Evolutionary conservation across 305 asterid species (phyloP).

Genomic region (Rubia balearica): DNA sequence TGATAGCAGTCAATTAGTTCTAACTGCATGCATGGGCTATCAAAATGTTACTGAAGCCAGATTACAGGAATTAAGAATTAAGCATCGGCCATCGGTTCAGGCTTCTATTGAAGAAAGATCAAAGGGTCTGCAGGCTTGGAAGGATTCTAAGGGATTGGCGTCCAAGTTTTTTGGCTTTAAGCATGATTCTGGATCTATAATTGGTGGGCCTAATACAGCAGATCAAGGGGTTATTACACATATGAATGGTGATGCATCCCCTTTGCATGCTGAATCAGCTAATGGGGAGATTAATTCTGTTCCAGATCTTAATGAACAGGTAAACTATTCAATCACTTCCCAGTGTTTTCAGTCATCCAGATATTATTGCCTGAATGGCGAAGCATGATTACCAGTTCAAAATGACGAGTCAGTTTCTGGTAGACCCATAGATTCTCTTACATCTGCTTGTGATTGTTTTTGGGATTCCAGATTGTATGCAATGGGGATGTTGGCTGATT

Average conservation of each 20-base stretch:
- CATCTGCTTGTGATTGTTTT: background rate
- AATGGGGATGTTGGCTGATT: background rate
- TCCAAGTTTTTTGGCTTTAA: constrained; percentile 64
- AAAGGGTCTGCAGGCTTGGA: constrained; percentile 56
- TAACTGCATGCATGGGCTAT: constrained; percentile 97
- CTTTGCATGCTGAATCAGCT: constrained; percentile 31
- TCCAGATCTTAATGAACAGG: constrained; percentile 94
- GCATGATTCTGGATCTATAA: constrained; percentile 44
- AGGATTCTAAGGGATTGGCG: constrained; percentile 64
- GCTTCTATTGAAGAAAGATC: constrained; percentile 77
- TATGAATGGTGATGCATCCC: constrained; percentile 43
- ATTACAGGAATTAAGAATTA: constrained; percentile 63
- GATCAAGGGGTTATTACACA: constrained; percentile 28
- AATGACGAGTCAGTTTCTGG: background rate
- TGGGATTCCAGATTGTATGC: background rate
- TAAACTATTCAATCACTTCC: constrained; percentile 19
- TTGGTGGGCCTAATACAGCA: constrained; percentile 30
- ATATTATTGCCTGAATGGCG: background rate
- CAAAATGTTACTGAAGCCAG: constrained; percentile 73
- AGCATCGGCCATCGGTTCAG: constrained; percentile 81
- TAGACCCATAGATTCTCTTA: background rate
- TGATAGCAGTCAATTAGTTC: constrained; percentile 95
- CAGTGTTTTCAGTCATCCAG: background rate
- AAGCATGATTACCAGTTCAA: background rate
- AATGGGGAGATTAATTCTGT: constrained; percentile 51